A percentile compares a stretch with the other conserved stretches of the same genome.
Evolutionary conservation across 805 yeast species (phyloP).

Genomic region (Teunomyces tritomae): DNA sequence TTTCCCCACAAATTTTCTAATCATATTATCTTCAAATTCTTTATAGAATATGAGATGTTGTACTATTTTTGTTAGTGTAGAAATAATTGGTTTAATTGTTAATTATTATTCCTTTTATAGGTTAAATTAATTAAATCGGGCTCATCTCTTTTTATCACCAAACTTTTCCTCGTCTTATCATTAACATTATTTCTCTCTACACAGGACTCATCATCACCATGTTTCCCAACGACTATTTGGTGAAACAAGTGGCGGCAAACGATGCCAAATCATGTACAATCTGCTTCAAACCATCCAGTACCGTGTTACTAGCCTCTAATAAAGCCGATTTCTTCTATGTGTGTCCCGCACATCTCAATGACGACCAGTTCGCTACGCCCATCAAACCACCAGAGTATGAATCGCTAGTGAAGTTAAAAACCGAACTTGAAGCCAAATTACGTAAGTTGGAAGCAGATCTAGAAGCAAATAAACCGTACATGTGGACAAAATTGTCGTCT

Average conservation of each 20-base stretch:
- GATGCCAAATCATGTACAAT: constrained; percentile 47
- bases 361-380: constrained; percentile 44
- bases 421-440: constrained; percentile 17
- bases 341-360: constrained; percentile 48
- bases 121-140: no score
- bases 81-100: no score
- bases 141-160: no score
- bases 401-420: constrained; percentile 20
- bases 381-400: constrained; percentile 35
- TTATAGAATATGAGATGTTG: no score
- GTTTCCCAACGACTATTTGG: constrained; percentile 38
- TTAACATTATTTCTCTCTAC: background rate
- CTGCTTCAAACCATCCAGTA: constrained; percentile 48
- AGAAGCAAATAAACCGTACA: constrained; percentile 29
- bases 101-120: no score
- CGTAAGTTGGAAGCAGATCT: constrained; percentile 21
- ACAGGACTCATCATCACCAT: background rate
- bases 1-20: no score
- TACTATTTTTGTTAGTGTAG: no score
- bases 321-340: constrained; percentile 53
- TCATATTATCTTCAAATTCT: no score
- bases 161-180: background rate
- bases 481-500: constrained; percentile 28
- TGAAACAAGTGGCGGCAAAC: constrained; percentile 40
- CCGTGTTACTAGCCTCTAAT: constrained; percentile 46